These are phyloP conservation scores for Vachellia collinsii DNA, from an alignment of 306 rosid species.

Conservation along the genomic window DNA sequence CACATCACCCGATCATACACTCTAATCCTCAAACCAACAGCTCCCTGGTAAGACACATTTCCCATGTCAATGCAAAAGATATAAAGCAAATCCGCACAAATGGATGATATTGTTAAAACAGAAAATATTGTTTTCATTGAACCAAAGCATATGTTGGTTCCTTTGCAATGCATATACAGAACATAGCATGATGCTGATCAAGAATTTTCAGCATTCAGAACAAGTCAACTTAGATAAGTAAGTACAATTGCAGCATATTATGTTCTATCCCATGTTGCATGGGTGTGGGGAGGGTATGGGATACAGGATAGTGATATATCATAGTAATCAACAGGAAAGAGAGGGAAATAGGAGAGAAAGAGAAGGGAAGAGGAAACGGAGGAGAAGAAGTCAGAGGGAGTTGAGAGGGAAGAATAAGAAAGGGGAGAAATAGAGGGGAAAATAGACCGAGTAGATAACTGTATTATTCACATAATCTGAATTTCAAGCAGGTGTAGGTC, in stretches of 20 bases:
- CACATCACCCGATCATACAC: constrained; percentile 79
- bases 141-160: constrained; percentile 25
- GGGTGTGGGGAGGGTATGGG: background rate
- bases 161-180: constrained; percentile 14
- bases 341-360: too few relatives aligned
- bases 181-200: background rate
- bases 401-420: too few relatives aligned
- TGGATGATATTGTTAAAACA: background rate
- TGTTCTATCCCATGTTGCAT: background rate
- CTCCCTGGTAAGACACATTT: constrained; percentile 81
- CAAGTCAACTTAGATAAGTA: constrained; percentile 5
- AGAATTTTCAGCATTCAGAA: constrained; percentile 24
- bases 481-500: too few relatives aligned
- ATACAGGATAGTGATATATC: background rate
- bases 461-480: too few relatives aligned
- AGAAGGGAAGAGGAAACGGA: too few relatives aligned
- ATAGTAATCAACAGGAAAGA: too few relatives aligned
- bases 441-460: too few relatives aligned
- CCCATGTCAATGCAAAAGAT: constrained; percentile 40
- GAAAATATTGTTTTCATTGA: constrained; percentile 5
- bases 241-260: constrained; percentile 4
- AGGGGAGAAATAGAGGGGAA: too few relatives aligned
- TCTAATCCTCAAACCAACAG: constrained; percentile 96
- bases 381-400: too few relatives aligned
- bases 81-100: constrained; percentile 18